phyloP scores from a whole-genome alignment of 2,329 filamentous ascomycete genomes.

The Claviceps capensis region DNA sequence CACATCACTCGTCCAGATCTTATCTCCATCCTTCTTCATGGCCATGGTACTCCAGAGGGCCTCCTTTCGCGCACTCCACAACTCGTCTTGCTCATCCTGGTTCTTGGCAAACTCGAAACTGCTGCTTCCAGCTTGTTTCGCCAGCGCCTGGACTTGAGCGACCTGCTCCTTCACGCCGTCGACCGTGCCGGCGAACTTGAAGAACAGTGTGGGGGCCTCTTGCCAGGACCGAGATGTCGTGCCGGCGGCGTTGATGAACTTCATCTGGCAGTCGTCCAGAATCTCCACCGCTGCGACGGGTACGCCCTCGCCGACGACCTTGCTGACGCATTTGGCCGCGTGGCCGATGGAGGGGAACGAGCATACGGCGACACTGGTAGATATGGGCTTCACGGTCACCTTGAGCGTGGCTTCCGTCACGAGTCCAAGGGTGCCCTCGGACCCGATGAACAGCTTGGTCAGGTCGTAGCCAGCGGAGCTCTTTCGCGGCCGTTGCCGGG shows the following conservation, averaged over 20 bases:
- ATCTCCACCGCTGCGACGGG: slow-evolving; percentile 88
- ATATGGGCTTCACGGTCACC: slow-evolving; percentile 66
- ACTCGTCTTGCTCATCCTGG: slow-evolving; percentile 56
- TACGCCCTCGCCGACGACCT: slow-evolving; percentile 67
- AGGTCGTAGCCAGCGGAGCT: slow-evolving; percentile 86
- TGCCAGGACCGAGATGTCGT: slow-evolving; percentile 54
- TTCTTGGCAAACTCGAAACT: slow-evolving; percentile 66
- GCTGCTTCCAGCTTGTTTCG: slow-evolving; percentile 46
- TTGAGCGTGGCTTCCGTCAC: slow-evolving; percentile 87
- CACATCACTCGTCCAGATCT: slow-evolving; percentile 77
- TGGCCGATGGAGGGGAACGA: slow-evolving; percentile 44
- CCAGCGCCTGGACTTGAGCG: slow-evolving; percentile 48
- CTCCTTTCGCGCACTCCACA: slow-evolving; percentile 77
- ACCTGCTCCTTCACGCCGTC: slow-evolving; percentile 68
- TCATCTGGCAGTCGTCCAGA: slow-evolving; percentile 83
- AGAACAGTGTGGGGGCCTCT: slow-evolving; percentile 65
- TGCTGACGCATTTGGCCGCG: slow-evolving; percentile 67
- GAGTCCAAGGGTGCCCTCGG: slow-evolving; percentile 80
- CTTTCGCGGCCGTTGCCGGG: slow-evolving; percentile 75
- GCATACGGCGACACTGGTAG: slow-evolving; percentile 67
- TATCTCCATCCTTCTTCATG: slow-evolving; percentile 48
- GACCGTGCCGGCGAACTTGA: slow-evolving; percentile 67
- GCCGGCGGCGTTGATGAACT: slow-evolving; percentile 50
- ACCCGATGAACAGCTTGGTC: slow-evolving; percentile 78
- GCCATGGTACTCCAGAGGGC: slow-evolving; percentile 71